Base-by-base conservation (phyloP, 306 rosid genomes). In the Begonia loranthoides region DNA sequence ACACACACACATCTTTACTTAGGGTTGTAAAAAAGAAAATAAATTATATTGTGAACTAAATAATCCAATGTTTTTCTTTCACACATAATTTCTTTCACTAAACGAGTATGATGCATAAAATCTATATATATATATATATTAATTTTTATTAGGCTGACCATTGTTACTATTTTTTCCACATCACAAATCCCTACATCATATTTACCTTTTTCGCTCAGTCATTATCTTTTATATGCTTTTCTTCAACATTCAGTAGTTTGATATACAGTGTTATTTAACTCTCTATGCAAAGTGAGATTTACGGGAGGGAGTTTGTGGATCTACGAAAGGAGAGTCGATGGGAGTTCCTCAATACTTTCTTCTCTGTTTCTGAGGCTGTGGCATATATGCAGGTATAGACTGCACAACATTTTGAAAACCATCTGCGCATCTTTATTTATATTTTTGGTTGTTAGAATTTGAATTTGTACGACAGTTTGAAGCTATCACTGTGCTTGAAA, bases 341-440 rank as follows among this genome's bases (percentile, higher is more conserved):
- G 99, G 95, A 80, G 68, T 90, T 90, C 69, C 85, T 90, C 66
- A 90, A 90, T 49, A 90, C 99, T 33, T 64, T 90, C 17, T 90
- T 90, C 82, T 90, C 99, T 17, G 95, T 90, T 67, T 90, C 94
- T 21, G 95, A 85, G 69, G 97, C 95, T 69, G 97, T 90, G 74
- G 97, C 99, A 36, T 90, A 82, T 70, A 83, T 90, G 94, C 99
- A 90, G 99, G 97, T 85, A 73, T 28, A 17, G 49, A 36, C 54
- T 46, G 49, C 54, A 15, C 36, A 34, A 14, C 49, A 45, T 45
- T 10, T 45, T 45, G 13, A 12, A 45, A 45, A 45, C 14, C 49
- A 6, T 45, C 7, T 14, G 49, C n/a, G 46, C 2, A 41, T 9
- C 46, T 41, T 41, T 13, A 41, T 41, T 41, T 41, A 19, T 19